Evolutionary conservation across 2,329 filamentous ascomycete species (phyloP), one percentile per base, ranked within the genome.

Genomic region (Fusarium sp.): DNA sequence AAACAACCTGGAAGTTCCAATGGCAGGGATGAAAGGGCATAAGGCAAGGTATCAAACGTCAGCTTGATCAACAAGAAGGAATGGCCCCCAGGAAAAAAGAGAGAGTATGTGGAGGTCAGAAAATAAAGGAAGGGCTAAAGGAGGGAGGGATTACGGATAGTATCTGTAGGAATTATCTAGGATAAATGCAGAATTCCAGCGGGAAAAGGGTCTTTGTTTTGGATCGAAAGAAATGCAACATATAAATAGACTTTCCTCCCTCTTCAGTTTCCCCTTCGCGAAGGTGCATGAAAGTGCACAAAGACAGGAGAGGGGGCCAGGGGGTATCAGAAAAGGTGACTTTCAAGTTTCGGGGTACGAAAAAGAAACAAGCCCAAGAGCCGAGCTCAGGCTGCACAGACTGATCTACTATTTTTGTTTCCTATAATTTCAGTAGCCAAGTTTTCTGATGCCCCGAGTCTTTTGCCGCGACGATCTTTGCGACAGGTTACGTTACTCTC

Each of bases 401-500:
- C 18, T 38, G 34, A 59, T 18, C 24, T 44, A 58, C 25, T 46
- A 27, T 32, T 32, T 59, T 43, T 59, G 55, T 45, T 38, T 44
- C 51, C 18, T 38, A 38, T n/a, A 38, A 38, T 38, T 38, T 38
- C 18, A 38, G 18, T 10, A 38, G 34, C 34, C 34, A 38, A 38
- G 34, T 38, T n/a, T 38, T 38, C 34, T 38, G 34, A 38, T 38
- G 18, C 34, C 34, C 34, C 34, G 10, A 38, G 34, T 25, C 49
- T 42, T 40, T 52, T 47, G 45, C 30, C 58, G 63, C 63, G 62
- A 69, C 64, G 46, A 72, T 73, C 72, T 72, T 59, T 71, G 70
- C 63, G 55, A 63, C 72, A 74, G 46, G 59, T 67, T 61, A 64
- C 66, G 72, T 72, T 74, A 64, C 62, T 66, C 40, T 62, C 40